phyloP scores from a whole-genome alignment of 257 asterid genomes.

The Rubia yunnanensis region DNA sequence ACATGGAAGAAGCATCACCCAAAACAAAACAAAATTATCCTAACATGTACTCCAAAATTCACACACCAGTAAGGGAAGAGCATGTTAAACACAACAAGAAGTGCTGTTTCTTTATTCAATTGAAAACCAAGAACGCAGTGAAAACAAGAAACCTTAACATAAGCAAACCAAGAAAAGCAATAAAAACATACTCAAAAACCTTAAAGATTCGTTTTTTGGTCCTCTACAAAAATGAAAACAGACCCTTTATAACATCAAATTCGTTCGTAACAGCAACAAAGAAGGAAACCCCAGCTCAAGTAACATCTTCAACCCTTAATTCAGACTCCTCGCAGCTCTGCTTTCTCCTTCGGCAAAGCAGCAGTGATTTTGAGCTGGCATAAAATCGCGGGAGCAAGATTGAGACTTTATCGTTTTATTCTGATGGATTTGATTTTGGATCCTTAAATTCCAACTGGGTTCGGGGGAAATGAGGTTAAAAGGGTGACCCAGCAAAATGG shows the following conservation, averaged over 20 bases:
- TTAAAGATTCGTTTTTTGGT: slow-evolving; percentile 3
- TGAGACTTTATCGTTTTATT: not conserved
- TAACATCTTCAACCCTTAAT: not conserved
- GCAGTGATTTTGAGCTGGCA: not conserved
- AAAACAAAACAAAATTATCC: not conserved
- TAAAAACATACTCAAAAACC: not conserved
- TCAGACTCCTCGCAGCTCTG: not conserved
- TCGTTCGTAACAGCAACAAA: not conserved
- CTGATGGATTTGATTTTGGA: slow-evolving; percentile 5
- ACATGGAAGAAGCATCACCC: not conserved
- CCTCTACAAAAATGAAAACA: not conserved
- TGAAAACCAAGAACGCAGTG: too few relatives aligned
- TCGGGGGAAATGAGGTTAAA: not conserved
- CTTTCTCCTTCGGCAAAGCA: not conserved
- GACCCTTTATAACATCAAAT: not conserved
- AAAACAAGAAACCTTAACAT: too few relatives aligned
- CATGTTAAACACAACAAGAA: not conserved
- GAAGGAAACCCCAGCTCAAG: slow-evolving; percentile 3
- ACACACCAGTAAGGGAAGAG: not conserved
- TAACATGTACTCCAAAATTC: not conserved
- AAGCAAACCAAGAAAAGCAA: not conserved
- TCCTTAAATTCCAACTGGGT: not conserved
- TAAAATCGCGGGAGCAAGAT: not conserved
- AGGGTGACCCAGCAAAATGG: not conserved
- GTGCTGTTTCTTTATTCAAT: not conserved